phyloP scores from a whole-genome alignment of 164 flowering plant genomes.

The Brasenia schreberi region DNA sequence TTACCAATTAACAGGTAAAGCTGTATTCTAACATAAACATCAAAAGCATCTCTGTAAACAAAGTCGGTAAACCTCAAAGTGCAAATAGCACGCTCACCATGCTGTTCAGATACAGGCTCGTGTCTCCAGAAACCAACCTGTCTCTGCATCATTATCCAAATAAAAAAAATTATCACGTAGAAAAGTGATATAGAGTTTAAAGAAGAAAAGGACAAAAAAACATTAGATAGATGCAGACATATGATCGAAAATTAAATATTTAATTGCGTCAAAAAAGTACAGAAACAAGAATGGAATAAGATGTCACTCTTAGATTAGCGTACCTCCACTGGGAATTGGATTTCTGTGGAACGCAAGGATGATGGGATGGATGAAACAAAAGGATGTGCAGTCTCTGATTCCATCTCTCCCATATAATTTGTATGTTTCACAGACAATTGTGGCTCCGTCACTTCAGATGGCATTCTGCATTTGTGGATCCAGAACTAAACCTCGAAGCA shows the following conservation, averaged over 20 bases:
- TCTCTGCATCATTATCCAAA: slow-evolving; percentile 25
- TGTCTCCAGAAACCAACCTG: slow-evolving; percentile 50
- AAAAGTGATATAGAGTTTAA: background rate
- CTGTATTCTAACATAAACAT: background rate
- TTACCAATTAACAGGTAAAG: background rate
- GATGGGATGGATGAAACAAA: slow-evolving; percentile 6
- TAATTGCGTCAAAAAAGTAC: too few relatives aligned
- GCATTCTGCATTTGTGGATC: slow-evolving; percentile 19
- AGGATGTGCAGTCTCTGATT: slow-evolving; percentile 27
- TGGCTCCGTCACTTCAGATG: slow-evolving; percentile 17
- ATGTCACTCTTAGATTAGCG: background rate
- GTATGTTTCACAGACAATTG: background rate
- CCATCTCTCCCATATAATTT: slow-evolving; percentile 9
- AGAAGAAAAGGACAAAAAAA: background rate
- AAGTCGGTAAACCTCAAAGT: background rate
- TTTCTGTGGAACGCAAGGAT: slow-evolving; percentile 29
- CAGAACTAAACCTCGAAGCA: slow-evolving; percentile 2
- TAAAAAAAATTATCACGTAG: background rate
- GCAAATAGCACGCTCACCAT: slow-evolving; percentile 23
- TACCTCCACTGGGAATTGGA: slow-evolving; percentile 36
- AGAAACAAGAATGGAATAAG: too few relatives aligned
- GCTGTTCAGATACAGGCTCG: slow-evolving; percentile 19
- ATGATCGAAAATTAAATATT: too few relatives aligned
- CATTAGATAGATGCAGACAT: too few relatives aligned
- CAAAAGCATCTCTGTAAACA: background rate